phyloP scores from a whole-genome alignment of 805 yeast genomes.

The Zygosaccharomyces kombuchaensis region DNA sequence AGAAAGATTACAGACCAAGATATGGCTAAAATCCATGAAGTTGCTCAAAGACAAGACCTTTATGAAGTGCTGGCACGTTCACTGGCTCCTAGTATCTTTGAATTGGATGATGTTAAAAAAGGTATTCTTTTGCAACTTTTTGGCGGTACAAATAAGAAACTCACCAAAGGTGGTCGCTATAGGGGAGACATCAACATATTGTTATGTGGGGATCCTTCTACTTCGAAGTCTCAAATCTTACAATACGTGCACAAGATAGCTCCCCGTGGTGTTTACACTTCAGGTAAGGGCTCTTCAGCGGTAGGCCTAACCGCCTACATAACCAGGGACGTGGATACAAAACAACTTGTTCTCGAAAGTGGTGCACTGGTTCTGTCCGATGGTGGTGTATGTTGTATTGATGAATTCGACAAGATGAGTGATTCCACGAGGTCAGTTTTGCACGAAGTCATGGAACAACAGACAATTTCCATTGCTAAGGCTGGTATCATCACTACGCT shows the following conservation, averaged over 20 bases:
- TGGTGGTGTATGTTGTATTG: constrained; percentile 98
- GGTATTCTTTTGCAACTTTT: constrained; percentile 89
- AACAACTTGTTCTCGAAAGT: constrained; percentile 86
- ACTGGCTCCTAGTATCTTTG: constrained; percentile 94
- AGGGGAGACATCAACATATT: constrained; percentile 93
- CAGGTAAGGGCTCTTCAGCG: constrained; percentile 98
- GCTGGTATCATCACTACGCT: constrained; percentile 97
- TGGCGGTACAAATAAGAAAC: constrained; percentile 91
- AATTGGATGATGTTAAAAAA: constrained; percentile 93
- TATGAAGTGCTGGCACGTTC: constrained; percentile 86
- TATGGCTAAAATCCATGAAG: constrained; percentile 54
- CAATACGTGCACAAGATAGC: constrained; percentile 97
- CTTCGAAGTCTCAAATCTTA: constrained; percentile 89
- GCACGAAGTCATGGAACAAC: constrained; percentile 99
- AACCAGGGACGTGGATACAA: constrained; percentile 90
- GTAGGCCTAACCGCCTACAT: constrained; percentile 98
- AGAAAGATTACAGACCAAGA: constrained; percentile 69
- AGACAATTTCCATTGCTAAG: constrained; percentile 95
- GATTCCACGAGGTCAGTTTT: constrained; percentile 91
- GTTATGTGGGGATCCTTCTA: constrained; percentile 97
- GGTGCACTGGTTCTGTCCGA: constrained; percentile 96
- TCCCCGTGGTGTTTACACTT: constrained; percentile 95
- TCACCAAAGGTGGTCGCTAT: constrained; percentile 86
- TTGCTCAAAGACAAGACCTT: constrained; percentile 66
- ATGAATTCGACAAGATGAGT: constrained; percentile 97